A percentile compares a stretch with the other conserved stretches of the same genome.
Evolutionary conservation across 2,329 filamentous ascomycete genomes (phyloP).

Genomic region (Fonsecaea multimorphosa): DNA sequence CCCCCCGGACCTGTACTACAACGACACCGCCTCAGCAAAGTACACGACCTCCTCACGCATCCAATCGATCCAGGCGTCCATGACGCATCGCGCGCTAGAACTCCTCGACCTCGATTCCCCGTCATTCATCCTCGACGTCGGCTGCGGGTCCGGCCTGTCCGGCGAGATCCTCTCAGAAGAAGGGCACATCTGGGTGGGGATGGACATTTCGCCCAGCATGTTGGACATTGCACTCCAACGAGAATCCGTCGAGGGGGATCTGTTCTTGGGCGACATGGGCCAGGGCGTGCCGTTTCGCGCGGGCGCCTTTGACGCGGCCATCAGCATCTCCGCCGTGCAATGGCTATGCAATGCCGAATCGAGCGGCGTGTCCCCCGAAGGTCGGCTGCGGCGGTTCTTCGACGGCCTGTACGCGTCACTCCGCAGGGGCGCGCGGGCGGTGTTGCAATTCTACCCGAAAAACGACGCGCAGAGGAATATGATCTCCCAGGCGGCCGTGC

Average conservation of each 20-base stretch:
- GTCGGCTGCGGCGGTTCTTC: constrained; percentile 83
- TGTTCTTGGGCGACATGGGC: constrained; percentile 93
- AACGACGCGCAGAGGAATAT: constrained; percentile 90
- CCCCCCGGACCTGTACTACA: constrained; percentile 97
- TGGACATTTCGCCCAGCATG: constrained; percentile 97
- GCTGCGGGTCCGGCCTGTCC: constrained; percentile 91
- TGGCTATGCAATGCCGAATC: constrained; percentile 95
- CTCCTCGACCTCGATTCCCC: constrained; percentile 81
- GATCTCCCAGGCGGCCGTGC: constrained; percentile 89
- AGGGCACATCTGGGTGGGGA: constrained; percentile 93
- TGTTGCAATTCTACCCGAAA: constrained; percentile 98
- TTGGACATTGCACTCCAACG: constrained; percentile 90
- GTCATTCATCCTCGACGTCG: constrained; percentile 92
- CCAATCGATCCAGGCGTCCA: constrained; percentile 89
- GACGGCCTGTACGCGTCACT: constrained; percentile 87
- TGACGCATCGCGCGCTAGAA: constrained; percentile 92
- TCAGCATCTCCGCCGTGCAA: constrained; percentile 94
- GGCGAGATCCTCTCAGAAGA: constrained; percentile 89
- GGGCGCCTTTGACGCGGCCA: constrained; percentile 91
- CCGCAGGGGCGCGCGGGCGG: constrained; percentile 81
- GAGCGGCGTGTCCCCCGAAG: constrained; percentile 70
- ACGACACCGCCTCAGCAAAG: constrained; percentile 93
- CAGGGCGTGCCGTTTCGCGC: constrained; percentile 94
- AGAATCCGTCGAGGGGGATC: constrained; percentile 82
- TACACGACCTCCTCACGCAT: constrained; percentile 97